Evolutionary conservation across 202 grass and related monocot species (phyloP).

Genomic region (Carex sylvatica): DNA sequence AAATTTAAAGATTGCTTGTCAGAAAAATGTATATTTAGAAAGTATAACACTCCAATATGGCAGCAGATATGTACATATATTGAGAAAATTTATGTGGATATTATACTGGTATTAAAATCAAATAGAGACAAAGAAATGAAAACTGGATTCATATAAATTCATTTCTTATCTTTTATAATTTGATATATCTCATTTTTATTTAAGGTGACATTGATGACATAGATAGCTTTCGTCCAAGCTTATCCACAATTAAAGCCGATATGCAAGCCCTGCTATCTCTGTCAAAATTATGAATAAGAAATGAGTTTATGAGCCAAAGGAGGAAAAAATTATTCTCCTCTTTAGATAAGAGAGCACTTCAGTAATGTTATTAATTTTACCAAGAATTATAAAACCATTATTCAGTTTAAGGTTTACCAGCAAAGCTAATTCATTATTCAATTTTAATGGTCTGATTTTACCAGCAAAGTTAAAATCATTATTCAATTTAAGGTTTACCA

Average conservation of each 20-base stretch:
- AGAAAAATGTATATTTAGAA: no score
- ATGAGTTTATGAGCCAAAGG: neutral
- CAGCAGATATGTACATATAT: no score
- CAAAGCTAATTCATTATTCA: constrained; percentile 69
- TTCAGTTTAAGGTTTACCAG: constrained; percentile 43
- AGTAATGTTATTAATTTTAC: constrained; percentile 21
- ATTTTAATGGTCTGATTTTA: constrained; percentile 51
- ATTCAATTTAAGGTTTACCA: no score
- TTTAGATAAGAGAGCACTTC: neutral
- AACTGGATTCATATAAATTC: no score
- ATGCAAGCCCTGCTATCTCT: constrained; percentile 80
- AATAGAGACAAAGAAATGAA: no score
- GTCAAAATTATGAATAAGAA: constrained; percentile 22
- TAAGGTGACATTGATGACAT: constrained; percentile 59
- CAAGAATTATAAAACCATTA: neutral
- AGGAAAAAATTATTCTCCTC: neutral
- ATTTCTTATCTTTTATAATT: no score
- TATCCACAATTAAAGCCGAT: constrained; percentile 75
- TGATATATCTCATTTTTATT: no score
- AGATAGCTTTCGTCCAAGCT: constrained; percentile 79
- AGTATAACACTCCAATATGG: no score
- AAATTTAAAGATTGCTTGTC: no score
- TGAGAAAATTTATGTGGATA: no score
- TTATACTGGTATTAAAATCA: no score
- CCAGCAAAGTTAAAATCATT: neutral